Base-by-base conservation (phyloP, 257 asterid genomes). In the Rhazya stricta region DNA sequence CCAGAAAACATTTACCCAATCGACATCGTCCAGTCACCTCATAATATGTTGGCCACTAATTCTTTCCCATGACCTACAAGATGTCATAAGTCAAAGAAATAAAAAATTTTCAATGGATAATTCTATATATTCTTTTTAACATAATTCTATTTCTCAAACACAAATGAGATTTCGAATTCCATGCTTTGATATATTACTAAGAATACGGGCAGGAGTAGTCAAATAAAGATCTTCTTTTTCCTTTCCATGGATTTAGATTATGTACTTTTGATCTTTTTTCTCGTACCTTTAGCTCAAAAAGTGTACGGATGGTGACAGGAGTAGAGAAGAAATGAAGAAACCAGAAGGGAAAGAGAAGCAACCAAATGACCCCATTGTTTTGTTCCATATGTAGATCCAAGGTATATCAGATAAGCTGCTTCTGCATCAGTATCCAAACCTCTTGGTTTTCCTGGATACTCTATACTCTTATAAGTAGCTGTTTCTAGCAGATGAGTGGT, bases 301-400 rank as follows among this genome's bases (percentile, higher is more conserved):
- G 77, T 46, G 79, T 79, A 76, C 32, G 78, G 83, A 86, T 51
- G 37, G 71, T 71, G 79, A 71, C 79, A 48, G 69, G 46, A 75
- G 63, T 21, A 67, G 61, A 80, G 43, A 32, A 77, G 51, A 65
- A 9, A n/a, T 41, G 19, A 42, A 25, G 54, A 80, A 76, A 62
- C 15, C 29, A 51, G 7, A 27, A 39, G 53, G 53, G 50, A 67
- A 77, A 45, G 43, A 69, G 45, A 32, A 13, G 62, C 16, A 34
- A 45, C 19, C 34, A 72, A 23, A 53, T 45, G 46, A 71, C 51
- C 42, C 11, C 65, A 34, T 54, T 54, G 62, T 32, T 54, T n/a
- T 54, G 0, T 12, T 10, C 42, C 9, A 32, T 19, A 23, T 36
- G 25, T 18, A 37, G 27, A 48, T 50, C 53, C 46, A 3, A 19